These are phyloP conservation scores for Cryptococcus maquisensis DNA, from an alignment of 1,284 basidiomycete species.

Conservation along the genomic window DNA sequence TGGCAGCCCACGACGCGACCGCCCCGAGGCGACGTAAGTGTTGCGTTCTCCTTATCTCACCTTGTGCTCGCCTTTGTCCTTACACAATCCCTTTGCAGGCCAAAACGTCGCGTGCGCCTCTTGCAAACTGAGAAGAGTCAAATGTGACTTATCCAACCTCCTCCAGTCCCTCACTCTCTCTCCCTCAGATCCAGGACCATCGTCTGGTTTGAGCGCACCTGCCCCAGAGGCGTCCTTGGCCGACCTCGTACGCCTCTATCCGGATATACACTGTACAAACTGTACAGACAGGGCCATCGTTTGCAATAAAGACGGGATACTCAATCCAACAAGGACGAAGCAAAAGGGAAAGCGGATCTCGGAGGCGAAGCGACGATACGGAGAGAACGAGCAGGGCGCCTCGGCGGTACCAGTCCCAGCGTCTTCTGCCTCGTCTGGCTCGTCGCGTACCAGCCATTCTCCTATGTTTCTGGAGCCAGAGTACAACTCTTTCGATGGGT, in stretches of 20 bases:
- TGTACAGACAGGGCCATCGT: constrained; percentile 36
- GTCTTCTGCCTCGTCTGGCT: no score
- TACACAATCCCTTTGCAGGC: constrained; percentile 10
- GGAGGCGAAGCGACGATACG: constrained; percentile 32
- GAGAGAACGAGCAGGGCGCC: not conserved
- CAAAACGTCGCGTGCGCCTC: constrained; percentile 42
- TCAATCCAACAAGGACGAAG: constrained; percentile 37
- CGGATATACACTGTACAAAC: constrained; percentile 32
- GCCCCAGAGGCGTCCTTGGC: constrained; percentile 8
- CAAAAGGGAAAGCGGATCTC: constrained; percentile 42
- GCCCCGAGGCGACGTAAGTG: no score
- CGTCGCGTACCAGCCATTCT: no score
- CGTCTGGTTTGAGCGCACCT: not conserved
- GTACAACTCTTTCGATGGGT: no score
- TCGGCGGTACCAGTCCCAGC: no score
- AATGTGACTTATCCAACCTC: constrained; percentile 36
- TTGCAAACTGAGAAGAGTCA: constrained; percentile 38
- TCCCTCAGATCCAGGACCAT: constrained; percentile 1
- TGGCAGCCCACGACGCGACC: no score
- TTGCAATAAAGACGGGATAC: constrained; percentile 36
- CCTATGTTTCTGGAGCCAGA: no score
- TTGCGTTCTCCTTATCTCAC: not conserved
- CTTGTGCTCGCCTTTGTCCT: no score
- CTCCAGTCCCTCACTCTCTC: constrained; percentile 9
- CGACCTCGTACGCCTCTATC: constrained; percentile 27